Evolutionary conservation across 2,329 filamentous ascomycete species (phyloP), one percentile per base, ranked within the genome.

Genomic region (Fusarium burgessii): DNA sequence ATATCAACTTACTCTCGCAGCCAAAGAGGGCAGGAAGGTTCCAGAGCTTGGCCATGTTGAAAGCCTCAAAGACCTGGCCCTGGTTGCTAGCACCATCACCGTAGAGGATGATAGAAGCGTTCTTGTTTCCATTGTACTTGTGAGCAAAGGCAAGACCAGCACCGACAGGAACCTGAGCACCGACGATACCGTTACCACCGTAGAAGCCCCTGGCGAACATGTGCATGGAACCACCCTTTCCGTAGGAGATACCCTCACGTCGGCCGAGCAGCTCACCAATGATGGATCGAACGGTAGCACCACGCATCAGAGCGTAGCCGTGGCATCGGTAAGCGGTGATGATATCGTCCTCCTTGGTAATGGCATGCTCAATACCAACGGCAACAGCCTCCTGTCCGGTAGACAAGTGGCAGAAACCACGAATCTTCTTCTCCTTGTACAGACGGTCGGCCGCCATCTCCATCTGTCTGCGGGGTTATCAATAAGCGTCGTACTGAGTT

Each of bases 381-480:
- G 96, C 94, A 74, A 99, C 96, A 74, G 96, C 96, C 89, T 99
- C 96, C 86, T 99, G 96, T 71, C 96, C 96, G 66, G 93, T 97
- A 65, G 96, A 98, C 84, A 99, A 86, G 86, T 99, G 96, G 87
- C 96, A 99, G 92, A 99, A 99, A 86, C 96, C 96, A 78, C 96
- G 93, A 78, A 99, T 98, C 90, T 99, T 98, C 92, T 99, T 99
- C 88, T 98, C 96, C 89, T 99, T 99, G 93, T 99, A 99, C 80
- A 99, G 88, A 82, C 95, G 91, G 82, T 99, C 96, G 86, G 96
- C 94, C 75, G 95, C 95, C 95, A 99, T 97, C 86, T 99, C 96
- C 96, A 99, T 97, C 83, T 97, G 96, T 86, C 95, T 97, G 77
- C 68, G 75, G 55, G 72, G 76, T 78, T 78, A 77, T 81, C 68